These are phyloP conservation scores for Xerocomus brunneocitrinus DNA, from an alignment of 768 basidiomycete species.

Conservation along the genomic window DNA sequence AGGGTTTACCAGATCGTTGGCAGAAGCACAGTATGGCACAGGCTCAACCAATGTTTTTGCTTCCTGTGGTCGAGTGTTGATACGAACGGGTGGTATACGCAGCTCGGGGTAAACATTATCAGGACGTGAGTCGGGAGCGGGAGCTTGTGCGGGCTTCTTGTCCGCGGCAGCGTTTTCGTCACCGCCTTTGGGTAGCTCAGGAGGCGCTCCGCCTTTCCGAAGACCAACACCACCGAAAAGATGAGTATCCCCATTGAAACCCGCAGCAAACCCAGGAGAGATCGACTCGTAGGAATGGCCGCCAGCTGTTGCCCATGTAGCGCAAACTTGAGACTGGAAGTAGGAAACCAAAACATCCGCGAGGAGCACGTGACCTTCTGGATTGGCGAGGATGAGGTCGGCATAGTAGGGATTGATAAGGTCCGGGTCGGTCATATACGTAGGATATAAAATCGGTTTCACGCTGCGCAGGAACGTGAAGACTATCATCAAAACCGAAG, in stretches of 20 bases:
- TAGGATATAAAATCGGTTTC: constrained; percentile 77
- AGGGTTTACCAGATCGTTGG: constrained; percentile 98
- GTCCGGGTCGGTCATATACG: constrained; percentile 72
- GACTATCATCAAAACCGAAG: background rate
- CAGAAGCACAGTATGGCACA: constrained; percentile 86
- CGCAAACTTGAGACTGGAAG: constrained; percentile 85
- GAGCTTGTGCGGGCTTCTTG: constrained; percentile 19
- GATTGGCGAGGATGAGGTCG: constrained; percentile 79
- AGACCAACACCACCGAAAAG: constrained; percentile 84
- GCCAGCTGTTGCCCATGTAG: constrained; percentile 72
- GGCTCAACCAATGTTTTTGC: constrained; percentile 73
- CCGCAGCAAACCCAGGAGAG: constrained; percentile 39
- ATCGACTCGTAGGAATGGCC: constrained; percentile 62
- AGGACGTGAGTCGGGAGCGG: constrained; percentile 12
- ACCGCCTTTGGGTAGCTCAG: constrained; percentile 38
- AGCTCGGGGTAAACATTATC: constrained; percentile 28
- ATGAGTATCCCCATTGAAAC: constrained; percentile 40
- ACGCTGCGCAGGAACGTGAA: constrained; percentile 40
- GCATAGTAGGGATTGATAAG: constrained; percentile 67
- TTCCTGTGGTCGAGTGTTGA: constrained; percentile 59
- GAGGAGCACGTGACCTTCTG: constrained; percentile 78
- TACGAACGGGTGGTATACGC: constrained; percentile 64
- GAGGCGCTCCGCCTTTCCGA: constrained; percentile 64
- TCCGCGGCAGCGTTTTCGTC: constrained; percentile 30
- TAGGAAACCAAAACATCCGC: constrained; percentile 91